A percentile compares a stretch with the other conserved stretches of the same genome.
Evolutionary conservation across 2,329 filamentous ascomycete genomes (phyloP).

Genomic region (Fusarium brachygibbosum): DNA sequence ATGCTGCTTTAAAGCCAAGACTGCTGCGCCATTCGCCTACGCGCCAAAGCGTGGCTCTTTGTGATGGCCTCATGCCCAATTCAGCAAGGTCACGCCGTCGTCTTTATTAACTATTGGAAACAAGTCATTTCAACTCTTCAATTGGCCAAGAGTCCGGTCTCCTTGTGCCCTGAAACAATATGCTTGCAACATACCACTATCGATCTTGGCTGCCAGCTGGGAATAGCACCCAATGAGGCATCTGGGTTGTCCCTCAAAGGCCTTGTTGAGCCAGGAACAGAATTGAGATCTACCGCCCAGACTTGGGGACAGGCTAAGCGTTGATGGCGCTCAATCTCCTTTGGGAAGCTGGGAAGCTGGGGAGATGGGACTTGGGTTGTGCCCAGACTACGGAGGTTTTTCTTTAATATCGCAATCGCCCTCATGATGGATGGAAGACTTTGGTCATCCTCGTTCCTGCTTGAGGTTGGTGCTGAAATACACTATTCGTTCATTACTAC

Average conservation of each 20-base stretch:
- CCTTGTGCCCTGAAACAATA: constrained; percentile 40
- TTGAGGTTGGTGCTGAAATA: constrained; percentile 39
- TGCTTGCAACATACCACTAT: constrained; percentile 27
- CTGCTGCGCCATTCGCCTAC: constrained; percentile 30
- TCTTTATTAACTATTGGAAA: constrained; percentile 12
- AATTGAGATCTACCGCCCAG: constrained; percentile 41
- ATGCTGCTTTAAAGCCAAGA: constrained; percentile 14
- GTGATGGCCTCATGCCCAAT: constrained; percentile 29
- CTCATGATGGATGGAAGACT: constrained; percentile 11
- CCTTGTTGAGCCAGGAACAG: constrained; percentile 32
- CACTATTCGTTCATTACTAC: constrained; percentile 27
- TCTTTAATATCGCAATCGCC: constrained; percentile 40
- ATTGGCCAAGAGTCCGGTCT: constrained; percentile 22
- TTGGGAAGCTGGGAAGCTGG: constrained; percentile 16
- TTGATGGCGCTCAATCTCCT: constrained; percentile 15
- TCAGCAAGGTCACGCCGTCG: constrained; percentile 14
- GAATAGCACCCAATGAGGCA: constrained; percentile 15
- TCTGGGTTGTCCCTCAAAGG: neutral
- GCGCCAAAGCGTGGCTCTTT: constrained; percentile 36
- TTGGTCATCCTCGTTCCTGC: constrained; percentile 32
- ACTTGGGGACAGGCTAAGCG: constrained; percentile 28
- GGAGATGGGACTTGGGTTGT: constrained; percentile 10
- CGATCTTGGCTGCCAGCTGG: constrained; percentile 18
- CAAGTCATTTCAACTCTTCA: constrained; percentile 26
- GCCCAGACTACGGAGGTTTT: constrained; percentile 14